Evolutionary conservation across 345 rosid genomes (phyloP), one percentile per base, ranked within the genome.

Genomic region (Psidium guajava): DNA sequence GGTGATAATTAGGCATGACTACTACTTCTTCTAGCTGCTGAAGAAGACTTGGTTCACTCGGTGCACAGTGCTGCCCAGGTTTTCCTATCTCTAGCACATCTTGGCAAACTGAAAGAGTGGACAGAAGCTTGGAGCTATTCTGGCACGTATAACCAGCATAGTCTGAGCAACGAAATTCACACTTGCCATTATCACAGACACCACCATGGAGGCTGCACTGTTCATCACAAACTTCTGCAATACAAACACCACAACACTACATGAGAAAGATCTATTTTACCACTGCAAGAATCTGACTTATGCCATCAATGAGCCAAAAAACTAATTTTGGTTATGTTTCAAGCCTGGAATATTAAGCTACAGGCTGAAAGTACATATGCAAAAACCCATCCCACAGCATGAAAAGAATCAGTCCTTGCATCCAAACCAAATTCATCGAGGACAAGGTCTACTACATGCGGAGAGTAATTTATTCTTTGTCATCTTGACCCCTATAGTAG

Each of bases 121-220:
- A 91, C 32, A 95, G 90, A 85, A 98, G 94, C n/a, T 88, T 87
- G 69, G 98, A 95, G 93, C 98, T 98, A 90, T 96, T 98, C 89
- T 96, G 99, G 87, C 99, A 98, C 50, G 96, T 92, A 86, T 97
- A 97, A 84, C 99, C 99, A 11, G 99, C 98, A 87, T 97, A 97
- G 90, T 97, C 99, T 20, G 99, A 97, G 96, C 99, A 97, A 51
- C 99, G 96, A 84, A 97, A 97, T 87, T 97, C 99, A 36, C 99
- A 97, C 89, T 95, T 98, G 58, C 99, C 99, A 69, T 97, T 94
- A 85, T 97, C 99, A 87, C 99, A 97, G n/a, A 97, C 99, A 83
- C 99, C 99, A 49, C 99, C 99, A 56, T 97, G 99, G 25, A 97
- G 95, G 87, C 99, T 97, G 91, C 99, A 97, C 82, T 97, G 99